These are phyloP conservation scores for Penicillium chermesinum DNA, from an alignment of 495 filamentous ascomycete genomes.

Conservation along the genomic window DNA sequence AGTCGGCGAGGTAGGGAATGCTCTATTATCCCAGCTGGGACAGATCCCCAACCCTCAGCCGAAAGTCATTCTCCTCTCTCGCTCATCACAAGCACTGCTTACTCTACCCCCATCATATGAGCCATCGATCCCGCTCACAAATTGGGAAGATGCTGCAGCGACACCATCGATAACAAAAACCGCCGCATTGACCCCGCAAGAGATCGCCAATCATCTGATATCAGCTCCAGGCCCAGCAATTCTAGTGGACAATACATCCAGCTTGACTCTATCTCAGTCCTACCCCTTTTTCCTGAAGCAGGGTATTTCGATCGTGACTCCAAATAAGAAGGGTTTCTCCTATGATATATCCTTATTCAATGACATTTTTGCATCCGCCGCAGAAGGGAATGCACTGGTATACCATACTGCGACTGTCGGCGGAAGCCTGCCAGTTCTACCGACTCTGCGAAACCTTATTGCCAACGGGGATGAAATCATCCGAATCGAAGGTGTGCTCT, in stretches of 20 bases:
- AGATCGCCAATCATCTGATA: constrained; percentile 64
- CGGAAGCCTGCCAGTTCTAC: constrained; percentile 83
- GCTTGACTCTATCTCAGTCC: constrained; percentile 63
- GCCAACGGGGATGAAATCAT: constrained; percentile 80
- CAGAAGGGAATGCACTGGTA: constrained; percentile 59
- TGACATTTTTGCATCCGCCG: constrained; percentile 64
- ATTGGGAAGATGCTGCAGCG: constrained; percentile 48
- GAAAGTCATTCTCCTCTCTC: constrained; percentile 56
- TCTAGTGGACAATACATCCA: constrained; percentile 89
- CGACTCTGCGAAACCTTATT: constrained; percentile 79
- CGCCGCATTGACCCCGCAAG: constrained; percentile 47
- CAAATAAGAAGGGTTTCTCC: constrained; percentile 95
- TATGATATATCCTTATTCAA: constrained; percentile 68
- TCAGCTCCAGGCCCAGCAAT: constrained; percentile 64
- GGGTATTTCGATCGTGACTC: constrained; percentile 84
- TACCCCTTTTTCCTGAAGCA: constrained; percentile 73
- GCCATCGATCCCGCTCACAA: constrained; percentile 47
- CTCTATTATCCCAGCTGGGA: not conserved
- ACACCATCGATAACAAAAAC: constrained; percentile 47
- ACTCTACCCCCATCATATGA: constrained; percentile 38
- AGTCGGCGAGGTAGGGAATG: not conserved
- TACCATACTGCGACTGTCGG: constrained; percentile 91
- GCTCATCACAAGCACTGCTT: constrained; percentile 69
- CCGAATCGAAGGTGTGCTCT: constrained; percentile 91
- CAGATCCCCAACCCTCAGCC: not conserved